Conservation (phyloP, 257 asterid genomes). For the Lycium ferocissimum region DNA sequence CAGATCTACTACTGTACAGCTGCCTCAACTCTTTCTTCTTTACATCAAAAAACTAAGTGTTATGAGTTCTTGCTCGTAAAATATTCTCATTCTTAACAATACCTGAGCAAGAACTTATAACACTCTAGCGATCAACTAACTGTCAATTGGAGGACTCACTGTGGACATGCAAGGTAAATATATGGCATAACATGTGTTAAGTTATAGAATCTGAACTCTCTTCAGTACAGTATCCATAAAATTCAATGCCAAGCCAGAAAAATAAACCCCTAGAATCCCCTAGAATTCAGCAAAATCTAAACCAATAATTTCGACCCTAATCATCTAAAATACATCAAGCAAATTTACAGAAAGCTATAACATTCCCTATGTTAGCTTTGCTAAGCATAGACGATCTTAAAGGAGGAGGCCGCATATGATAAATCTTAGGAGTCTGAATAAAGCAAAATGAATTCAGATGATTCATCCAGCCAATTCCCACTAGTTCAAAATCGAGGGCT, state of each 20-base stretch:
- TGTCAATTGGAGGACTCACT: neutral
- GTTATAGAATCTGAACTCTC: conserved; percentile 23
- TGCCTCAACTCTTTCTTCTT: no score
- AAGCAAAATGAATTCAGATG: neutral
- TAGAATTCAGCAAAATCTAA: conserved; percentile 6
- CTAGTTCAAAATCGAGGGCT: conserved; percentile 18
- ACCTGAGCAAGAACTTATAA: neutral
- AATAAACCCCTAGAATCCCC: conserved; percentile 19
- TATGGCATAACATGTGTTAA: conserved; percentile 15
- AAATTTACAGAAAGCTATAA: neutral
- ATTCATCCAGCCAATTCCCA: conserved; percentile 24
- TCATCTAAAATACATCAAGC: neutral
- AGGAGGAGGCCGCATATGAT: conserved; percentile 7
- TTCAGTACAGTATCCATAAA: neutral
- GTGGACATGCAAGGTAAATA: conserved; percentile 5
- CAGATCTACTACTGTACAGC: no score
- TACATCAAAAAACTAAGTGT: no score
- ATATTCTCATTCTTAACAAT: neutral
- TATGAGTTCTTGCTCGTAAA: neutral
- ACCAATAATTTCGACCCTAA: neutral
- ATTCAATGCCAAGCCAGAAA: conserved; percentile 20
- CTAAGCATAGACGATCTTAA: neutral
- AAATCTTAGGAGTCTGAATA: conserved; percentile 10
- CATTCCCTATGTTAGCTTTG: neutral
- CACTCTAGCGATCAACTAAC: neutral